Conservation (phyloP, 2,329 filamentous ascomycete species). For the Aschersonia sp. region DNA sequence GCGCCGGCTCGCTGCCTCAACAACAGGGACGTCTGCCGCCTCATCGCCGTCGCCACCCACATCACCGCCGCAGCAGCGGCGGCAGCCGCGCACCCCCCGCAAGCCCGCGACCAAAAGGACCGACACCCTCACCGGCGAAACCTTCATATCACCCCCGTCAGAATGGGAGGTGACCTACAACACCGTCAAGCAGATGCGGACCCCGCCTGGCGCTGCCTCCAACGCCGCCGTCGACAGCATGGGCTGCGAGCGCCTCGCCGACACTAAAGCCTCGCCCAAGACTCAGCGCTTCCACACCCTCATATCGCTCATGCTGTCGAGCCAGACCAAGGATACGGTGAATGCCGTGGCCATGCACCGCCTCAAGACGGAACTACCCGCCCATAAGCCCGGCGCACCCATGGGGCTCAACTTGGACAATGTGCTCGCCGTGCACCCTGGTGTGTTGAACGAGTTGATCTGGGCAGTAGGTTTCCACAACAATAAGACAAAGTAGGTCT, state of each 20-base stretch:
- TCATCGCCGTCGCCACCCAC: no score
- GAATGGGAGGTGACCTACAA: constrained; percentile 78
- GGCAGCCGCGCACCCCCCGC: constrained; percentile 17
- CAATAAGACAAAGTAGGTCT: constrained; percentile 58
- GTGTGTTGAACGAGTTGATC: constrained; percentile 57
- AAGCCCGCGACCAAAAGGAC: constrained; percentile 32
- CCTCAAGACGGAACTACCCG: constrained; percentile 59
- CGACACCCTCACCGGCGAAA: constrained; percentile 24
- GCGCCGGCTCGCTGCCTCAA: constrained; percentile 11
- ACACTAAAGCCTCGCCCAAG: constrained; percentile 29
- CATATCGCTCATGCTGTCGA: constrained; percentile 77
- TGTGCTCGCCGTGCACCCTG: constrained; percentile 56
- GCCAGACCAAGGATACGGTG: constrained; percentile 86
- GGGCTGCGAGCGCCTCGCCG: constrained; percentile 74
- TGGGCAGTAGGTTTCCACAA: constrained; percentile 85
- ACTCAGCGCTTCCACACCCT: constrained; percentile 74
- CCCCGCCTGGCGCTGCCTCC: constrained; percentile 36
- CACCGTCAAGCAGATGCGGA: constrained; percentile 63
- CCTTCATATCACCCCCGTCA: constrained; percentile 43
- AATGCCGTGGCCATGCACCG: constrained; percentile 71
- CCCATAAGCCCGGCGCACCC: constrained; percentile 26
- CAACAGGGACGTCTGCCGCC: no score
- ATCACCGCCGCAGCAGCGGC: no score
- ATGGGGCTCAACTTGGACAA: constrained; percentile 58
- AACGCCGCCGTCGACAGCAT: constrained; percentile 92